phyloP scores from a whole-genome alignment of 2,329 filamentous ascomycete genomes.

The Alternaria triticina region DNA sequence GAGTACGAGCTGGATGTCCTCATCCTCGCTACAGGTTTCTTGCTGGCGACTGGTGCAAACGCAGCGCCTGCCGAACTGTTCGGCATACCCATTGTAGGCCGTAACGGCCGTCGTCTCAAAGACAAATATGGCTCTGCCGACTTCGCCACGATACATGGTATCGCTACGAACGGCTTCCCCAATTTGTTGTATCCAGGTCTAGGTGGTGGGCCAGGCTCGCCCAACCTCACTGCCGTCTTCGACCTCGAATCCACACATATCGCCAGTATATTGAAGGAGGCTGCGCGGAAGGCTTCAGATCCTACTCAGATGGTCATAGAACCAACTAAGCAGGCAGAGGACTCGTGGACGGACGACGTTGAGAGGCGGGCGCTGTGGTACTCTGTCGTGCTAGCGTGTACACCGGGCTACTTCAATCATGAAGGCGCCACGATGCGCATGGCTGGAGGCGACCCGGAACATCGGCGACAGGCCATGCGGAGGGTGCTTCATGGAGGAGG shows the following conservation, averaged over 20 bases:
- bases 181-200: constrained; percentile 18
- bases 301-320: constrained; percentile 4
- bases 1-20: constrained; percentile 57
- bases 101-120: constrained; percentile 51
- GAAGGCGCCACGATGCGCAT: constrained; percentile 1
- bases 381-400: constrained; percentile 11
- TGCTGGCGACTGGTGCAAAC: constrained; percentile 1
- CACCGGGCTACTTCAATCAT: constrained; percentile 19
- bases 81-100: constrained; percentile 50
- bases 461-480: constrained; percentile 2
- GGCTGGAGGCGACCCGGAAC: not conserved
- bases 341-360: constrained; percentile 6
- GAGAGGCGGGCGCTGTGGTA: constrained; percentile 11
- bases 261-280: constrained; percentile 1
- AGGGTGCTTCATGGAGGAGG: constrained; percentile 5
- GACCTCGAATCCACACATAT: constrained; percentile 2
- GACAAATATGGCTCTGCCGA: constrained; percentile 54
- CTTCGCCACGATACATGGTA: constrained; percentile 51
- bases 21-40: constrained; percentile 55
- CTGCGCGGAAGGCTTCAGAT: not conserved
- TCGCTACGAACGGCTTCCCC: constrained; percentile 21
- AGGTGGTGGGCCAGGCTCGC: not conserved
- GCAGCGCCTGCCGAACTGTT: constrained; percentile 27
- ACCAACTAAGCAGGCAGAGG: constrained; percentile 9
- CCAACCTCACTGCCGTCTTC: not conserved